Evolutionary conservation across 2,329 filamentous ascomycete genomes (phyloP).

Genomic region (Clathrospora elynae): DNA sequence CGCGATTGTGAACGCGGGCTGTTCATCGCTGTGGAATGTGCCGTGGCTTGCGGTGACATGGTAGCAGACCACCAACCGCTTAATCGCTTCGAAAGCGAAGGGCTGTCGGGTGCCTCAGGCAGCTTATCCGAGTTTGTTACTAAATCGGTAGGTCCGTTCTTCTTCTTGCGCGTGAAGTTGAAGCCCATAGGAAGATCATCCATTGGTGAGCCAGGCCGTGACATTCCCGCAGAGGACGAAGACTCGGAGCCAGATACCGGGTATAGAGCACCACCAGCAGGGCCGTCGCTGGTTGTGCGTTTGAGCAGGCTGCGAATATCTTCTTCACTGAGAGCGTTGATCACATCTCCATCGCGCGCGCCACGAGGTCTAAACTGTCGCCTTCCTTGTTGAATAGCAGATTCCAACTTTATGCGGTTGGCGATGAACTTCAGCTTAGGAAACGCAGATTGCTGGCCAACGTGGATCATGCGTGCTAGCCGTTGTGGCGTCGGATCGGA

Average conservation of each 20-base stretch:
- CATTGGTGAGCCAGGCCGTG: conserved; percentile 37
- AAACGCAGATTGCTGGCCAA: conserved; percentile 86
- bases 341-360: conserved; percentile 40
- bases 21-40: conserved; percentile 12
- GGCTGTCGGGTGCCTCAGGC: conserved; percentile 31
- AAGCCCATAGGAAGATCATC: conserved; percentile 38
- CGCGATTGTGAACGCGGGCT: conserved; percentile 8
- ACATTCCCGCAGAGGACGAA: conserved; percentile 32
- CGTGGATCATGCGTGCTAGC: conserved; percentile 85
- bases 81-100: conserved; percentile 38
- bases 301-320: conserved; percentile 52
- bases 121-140: conserved; percentile 4
- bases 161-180: conserved; percentile 32
- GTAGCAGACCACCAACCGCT: conserved; percentile 48
- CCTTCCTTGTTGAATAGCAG: conserved; percentile 64
- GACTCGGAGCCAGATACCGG: conserved; percentile 38
- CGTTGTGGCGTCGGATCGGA: conserved; percentile 77
- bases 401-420: conserved; percentile 85
- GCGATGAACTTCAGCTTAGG: conserved; percentile 89
- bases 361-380: conserved; percentile 47
- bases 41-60: conserved; percentile 28
- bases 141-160: conserved; percentile 17
- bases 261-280: conserved; percentile 18
- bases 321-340: conserved; percentile 53
- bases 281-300: conserved; percentile 29